Conservation (phyloP, 306 rosid genomes). For the Senna siamea region DNA sequence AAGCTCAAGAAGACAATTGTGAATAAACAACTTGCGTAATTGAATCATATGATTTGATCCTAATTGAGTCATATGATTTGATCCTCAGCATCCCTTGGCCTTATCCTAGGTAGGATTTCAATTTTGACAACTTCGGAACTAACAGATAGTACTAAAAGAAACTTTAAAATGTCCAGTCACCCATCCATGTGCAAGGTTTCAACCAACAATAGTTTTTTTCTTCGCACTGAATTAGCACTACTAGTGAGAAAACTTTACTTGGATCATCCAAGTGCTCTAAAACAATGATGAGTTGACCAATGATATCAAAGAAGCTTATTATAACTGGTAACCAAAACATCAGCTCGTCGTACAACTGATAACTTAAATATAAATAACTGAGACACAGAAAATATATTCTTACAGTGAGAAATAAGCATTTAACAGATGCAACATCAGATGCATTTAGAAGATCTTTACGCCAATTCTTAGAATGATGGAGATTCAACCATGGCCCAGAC, state of each 20-base stretch:
- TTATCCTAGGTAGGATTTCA: no score
- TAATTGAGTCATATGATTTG: no score
- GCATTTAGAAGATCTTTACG: conserved; percentile 62
- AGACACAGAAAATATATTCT: conserved; percentile 40
- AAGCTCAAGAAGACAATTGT: background rate
- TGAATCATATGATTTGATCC: no score
- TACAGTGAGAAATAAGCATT: conserved; percentile 75
- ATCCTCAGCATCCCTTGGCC: no score
- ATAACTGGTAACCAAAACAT: conserved; percentile 22
- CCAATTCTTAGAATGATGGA: conserved; percentile 64
- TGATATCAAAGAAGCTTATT: conserved; percentile 16
- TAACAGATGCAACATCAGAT: conserved; percentile 61
- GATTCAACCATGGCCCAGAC: conserved; percentile 89
- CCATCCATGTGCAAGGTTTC: no score
- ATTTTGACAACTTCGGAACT: no score
- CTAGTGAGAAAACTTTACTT: conserved; percentile 9
- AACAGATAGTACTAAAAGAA: no score
- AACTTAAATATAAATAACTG: conserved; percentile 17
- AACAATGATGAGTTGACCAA: conserved; percentile 28
- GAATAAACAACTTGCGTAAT: background rate
- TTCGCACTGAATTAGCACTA: conserved; percentile 14
- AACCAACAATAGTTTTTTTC: background rate
- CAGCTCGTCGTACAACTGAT: conserved; percentile 12
- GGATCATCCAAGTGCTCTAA: background rate
- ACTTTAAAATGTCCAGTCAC: no score